Conservation (phyloP, 192 early-diverging fungal genomes). For the Chytriomyces hyalinus region DNA sequence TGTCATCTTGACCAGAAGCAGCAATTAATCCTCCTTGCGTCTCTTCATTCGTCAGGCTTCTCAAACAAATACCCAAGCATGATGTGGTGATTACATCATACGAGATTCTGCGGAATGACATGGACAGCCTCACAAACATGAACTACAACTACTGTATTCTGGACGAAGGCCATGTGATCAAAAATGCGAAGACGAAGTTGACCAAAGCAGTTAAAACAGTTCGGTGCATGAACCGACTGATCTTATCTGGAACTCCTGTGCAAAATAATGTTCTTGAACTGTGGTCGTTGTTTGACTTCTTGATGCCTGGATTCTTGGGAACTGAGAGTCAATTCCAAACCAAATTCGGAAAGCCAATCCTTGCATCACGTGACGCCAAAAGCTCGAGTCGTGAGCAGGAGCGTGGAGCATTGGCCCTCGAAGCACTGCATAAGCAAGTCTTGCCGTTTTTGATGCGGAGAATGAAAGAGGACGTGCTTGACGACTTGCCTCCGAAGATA, state of each 20-base stretch:
- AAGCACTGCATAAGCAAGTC: constrained; percentile 95
- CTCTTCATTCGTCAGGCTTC: constrained; percentile 30
- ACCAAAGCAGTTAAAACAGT: constrained; percentile 93
- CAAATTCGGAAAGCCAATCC: constrained; percentile 89
- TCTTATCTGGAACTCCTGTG: constrained; percentile 96
- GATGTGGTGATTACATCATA: constrained; percentile 95
- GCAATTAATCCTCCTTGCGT: background rate
- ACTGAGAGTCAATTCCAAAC: constrained; percentile 95
- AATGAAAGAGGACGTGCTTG: constrained; percentile 96
- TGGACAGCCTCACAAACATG: constrained; percentile 73
- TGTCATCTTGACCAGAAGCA: background rate
- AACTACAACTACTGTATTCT: constrained; percentile 95
- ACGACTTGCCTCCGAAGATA: constrained; percentile 98
- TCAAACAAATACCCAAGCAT: constrained; percentile 62
- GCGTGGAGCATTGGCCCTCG: constrained; percentile 81
- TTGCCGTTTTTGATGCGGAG: constrained; percentile 93
- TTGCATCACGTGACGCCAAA: constrained; percentile 88
- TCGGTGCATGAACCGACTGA: constrained; percentile 83
- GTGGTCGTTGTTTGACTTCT: constrained; percentile 97
- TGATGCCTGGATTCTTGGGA: constrained; percentile 98
- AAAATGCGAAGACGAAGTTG: constrained; percentile 91
- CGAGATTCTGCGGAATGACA: constrained; percentile 95
- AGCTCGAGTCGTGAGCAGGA: constrained; percentile 63
- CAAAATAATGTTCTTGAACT: constrained; percentile 98
- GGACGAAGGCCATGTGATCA: constrained; percentile 98